These are phyloP conservation scores for Xerocomus minutiporus DNA, from an alignment of 1,284 basidiomycete species.

Conservation along the genomic window DNA sequence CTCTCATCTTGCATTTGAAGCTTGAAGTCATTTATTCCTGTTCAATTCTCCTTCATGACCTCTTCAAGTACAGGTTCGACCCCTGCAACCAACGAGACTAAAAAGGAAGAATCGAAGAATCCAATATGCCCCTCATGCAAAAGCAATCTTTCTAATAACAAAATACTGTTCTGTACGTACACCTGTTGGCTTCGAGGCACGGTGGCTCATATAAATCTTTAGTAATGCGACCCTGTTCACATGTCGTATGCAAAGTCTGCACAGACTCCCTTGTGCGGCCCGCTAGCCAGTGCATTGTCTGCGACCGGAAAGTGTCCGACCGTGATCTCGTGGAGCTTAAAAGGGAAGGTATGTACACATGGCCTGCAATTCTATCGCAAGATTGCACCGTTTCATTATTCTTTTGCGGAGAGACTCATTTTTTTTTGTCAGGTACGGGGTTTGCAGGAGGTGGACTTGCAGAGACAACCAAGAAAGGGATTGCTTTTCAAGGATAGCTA, in stretches of 20 bases:
- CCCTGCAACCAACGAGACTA: conserved; percentile 37
- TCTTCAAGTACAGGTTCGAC: conserved; percentile 40
- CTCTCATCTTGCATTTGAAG: conserved; percentile 35
- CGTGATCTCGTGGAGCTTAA: conserved; percentile 72
- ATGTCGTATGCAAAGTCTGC: conserved; percentile 85
- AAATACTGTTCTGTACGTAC: conserved; percentile 62
- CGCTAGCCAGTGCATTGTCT: conserved; percentile 74
- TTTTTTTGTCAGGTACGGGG: conserved; percentile 62
- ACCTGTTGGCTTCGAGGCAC: neutral
- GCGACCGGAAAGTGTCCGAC: conserved; percentile 60
- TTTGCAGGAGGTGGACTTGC: conserved; percentile 88
- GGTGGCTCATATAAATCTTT: conserved; percentile 3
- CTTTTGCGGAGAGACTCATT: conserved; percentile 1
- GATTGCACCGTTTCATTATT: neutral
- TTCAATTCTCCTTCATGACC: conserved; percentile 61
- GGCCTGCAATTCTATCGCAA: neutral
- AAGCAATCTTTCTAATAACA: conserved; percentile 76
- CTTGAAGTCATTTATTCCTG: conserved; percentile 71
- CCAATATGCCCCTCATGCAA: conserved; percentile 89
- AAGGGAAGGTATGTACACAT: conserved; percentile 63
- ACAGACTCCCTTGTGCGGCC: conserved; percentile 76
- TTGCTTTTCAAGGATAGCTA: conserved; percentile 70
- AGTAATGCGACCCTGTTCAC: conserved; percentile 79
- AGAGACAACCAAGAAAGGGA: conserved; percentile 69
- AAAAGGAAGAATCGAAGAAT: conserved; percentile 47